These are phyloP conservation scores for Curvularia hawaiiensis DNA, from an alignment of 2,329 filamentous ascomycete genomes.

Conservation along the genomic window DNA sequence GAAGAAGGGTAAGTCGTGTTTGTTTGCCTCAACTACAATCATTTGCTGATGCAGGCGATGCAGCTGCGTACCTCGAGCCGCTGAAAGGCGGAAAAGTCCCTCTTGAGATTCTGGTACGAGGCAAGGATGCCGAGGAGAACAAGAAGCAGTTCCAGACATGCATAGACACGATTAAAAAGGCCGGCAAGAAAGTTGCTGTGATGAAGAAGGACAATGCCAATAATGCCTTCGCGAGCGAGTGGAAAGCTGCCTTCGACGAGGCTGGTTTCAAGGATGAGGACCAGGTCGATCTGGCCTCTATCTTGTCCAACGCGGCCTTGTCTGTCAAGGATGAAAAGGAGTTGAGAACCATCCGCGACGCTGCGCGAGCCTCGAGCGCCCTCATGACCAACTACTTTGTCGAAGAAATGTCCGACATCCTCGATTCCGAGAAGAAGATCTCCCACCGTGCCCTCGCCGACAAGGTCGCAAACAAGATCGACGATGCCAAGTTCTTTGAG, in stretches of 20 bases:
- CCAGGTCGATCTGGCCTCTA: conserved; percentile 82
- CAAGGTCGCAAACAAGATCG: conserved; percentile 88
- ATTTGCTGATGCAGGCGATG: conserved; percentile 43
- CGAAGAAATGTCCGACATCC: conserved; percentile 95
- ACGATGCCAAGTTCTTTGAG: conserved; percentile 93
- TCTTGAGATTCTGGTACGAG: conserved; percentile 87
- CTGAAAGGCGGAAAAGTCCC: conserved; percentile 92
- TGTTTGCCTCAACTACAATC: background rate
- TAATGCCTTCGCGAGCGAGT: conserved; percentile 93
- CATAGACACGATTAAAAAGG: conserved; percentile 81
- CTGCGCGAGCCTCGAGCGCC: conserved; percentile 90
- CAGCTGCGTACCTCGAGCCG: conserved; percentile 90
- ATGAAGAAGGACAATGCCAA: conserved; percentile 82
- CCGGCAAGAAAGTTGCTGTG: conserved; percentile 90
- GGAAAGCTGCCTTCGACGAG: conserved; percentile 81
- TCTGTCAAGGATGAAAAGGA: conserved; percentile 95
- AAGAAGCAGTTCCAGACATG: conserved; percentile 87
- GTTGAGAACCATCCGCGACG: conserved; percentile 90
- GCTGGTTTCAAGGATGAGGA: conserved; percentile 80
- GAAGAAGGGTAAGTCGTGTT: conserved; percentile 77
- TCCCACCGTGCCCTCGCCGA: conserved; percentile 85
- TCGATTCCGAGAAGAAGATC: conserved; percentile 97
- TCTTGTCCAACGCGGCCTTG: conserved; percentile 82
- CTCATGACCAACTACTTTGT: conserved; percentile 97
- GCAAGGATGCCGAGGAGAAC: conserved; percentile 91